Conservation (phyloP, 352 stramenopile genomes). For the Aphanomyces astaci region DNA sequence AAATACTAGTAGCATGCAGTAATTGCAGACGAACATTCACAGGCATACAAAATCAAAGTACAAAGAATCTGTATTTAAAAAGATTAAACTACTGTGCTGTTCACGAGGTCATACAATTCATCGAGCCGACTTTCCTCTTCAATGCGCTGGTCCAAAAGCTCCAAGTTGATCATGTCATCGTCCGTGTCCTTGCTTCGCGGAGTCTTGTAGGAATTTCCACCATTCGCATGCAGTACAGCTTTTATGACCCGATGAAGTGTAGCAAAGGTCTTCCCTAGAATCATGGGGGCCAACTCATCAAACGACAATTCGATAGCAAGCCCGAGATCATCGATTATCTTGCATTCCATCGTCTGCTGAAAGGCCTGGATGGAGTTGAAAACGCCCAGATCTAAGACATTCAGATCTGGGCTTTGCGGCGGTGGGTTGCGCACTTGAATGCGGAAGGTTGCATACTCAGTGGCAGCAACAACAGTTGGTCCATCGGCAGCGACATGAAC, state of each 20-base stretch:
- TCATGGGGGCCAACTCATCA: neutral
- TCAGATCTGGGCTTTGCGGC: constrained; percentile 24
- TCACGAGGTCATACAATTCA: neutral
- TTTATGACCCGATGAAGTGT: neutral
- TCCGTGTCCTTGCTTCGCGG: neutral
- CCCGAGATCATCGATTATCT: constrained; percentile 20
- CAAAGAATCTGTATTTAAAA: neutral
- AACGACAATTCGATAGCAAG: neutral
- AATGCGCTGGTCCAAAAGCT: neutral
- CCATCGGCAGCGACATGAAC: constrained; percentile 11
- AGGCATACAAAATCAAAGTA: neutral
- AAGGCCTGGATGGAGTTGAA: constrained; percentile 26
- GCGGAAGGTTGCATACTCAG: neutral
- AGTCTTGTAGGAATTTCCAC: neutral
- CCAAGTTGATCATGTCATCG: neutral
- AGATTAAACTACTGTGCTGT: neutral
- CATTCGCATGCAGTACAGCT: neutral
- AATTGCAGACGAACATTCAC: neutral
- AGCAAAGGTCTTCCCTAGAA: neutral
- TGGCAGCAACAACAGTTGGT: neutral
- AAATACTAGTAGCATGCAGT: no score
- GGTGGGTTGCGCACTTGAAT: constrained; percentile 14
- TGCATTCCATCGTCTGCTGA: constrained; percentile 4
- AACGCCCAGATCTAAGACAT: constrained; percentile 26
- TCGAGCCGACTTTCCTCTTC: neutral